Conservation (phyloP, 169 alveolate species). For the Fabrea salina region DNA sequence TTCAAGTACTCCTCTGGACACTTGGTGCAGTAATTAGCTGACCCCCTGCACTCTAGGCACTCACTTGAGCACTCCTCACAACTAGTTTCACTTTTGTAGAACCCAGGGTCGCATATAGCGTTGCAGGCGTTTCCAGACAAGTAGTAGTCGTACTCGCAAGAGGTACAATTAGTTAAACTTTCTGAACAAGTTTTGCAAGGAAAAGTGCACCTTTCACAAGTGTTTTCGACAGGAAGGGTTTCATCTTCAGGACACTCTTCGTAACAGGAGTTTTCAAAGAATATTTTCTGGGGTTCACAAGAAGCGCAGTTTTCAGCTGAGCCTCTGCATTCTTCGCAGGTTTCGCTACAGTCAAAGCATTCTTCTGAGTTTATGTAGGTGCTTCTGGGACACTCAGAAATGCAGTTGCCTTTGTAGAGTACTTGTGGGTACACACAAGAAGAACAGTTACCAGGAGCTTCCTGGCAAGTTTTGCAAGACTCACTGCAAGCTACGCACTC, state of each 20-base stretch:
- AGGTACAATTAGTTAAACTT: neutral
- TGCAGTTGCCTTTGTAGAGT: neutral
- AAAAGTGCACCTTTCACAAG: neutral
- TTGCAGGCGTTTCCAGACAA: neutral
- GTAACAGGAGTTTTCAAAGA: neutral
- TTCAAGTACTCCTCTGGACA: conserved; percentile 11
- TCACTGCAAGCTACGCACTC: neutral
- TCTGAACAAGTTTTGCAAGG: neutral
- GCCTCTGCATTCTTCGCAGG: neutral
- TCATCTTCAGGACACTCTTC: neutral
- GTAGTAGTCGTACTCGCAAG: neutral
- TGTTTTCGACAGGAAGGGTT: neutral
- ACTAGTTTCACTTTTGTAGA: neutral
- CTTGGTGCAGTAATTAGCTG: neutral
- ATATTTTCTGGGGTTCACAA: neutral
- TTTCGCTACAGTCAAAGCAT: neutral
- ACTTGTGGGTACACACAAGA: neutral
- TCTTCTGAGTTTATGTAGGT: neutral
- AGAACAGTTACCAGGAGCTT: neutral
- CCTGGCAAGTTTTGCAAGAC: neutral
- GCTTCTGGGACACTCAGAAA: neutral
- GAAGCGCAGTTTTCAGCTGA: neutral
- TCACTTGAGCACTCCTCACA: conserved; percentile 7
- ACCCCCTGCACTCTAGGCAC: neutral
- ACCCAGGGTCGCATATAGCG: neutral